Base-by-base conservation (phyloP, 768 basidiomycete species). In the Phylloporus scabripes region DNA sequence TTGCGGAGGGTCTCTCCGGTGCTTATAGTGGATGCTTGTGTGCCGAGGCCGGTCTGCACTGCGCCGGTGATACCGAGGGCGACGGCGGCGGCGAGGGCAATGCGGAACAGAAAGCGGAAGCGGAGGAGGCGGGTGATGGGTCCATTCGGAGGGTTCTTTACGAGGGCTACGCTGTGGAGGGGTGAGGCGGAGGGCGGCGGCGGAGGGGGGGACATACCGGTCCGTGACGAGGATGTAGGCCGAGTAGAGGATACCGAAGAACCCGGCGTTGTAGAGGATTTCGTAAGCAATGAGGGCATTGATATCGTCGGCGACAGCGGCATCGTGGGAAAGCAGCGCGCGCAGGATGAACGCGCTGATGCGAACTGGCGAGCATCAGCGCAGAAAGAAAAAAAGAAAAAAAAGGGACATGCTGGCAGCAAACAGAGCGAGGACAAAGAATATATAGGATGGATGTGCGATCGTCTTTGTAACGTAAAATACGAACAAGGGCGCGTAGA, bases 221-320 rank as follows among this genome's bases (percentile, higher is more conserved):
- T 61, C 60, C 1, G 55, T 43, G 46, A 63, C 55, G 31, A 71
- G 63, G 39, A 52, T 56, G 21, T 66, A 68, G 2, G 61, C 59
- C 0, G 65, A 70, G 54, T 60, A 62, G 39, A 62, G 46, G 1
- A 63, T 10, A 41, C 61, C 54, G 28, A 67, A 71, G 62, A 71
- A 69, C 24, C 67, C 68, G 1, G 55, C 58, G 52, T 63, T 68
- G 56, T 70, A 70, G 15, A 71, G 34, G 48, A 70, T 58, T 47
- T 59, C 49, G 17, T 64, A 62, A 14, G 70, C 61, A 24, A 69
- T 45, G 20, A 67, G 23, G 9, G 64, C 9, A 41, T 59, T 26
- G 28, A 59, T 0, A 18, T 63, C 58, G 20, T 65, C 11, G 1
- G 53, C 61, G 6, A 62, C 65, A 20, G 60, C 28, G 1, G 50